phyloP scores from a whole-genome alignment of 805 yeast species.

The Myxozyma monticola region DNA sequence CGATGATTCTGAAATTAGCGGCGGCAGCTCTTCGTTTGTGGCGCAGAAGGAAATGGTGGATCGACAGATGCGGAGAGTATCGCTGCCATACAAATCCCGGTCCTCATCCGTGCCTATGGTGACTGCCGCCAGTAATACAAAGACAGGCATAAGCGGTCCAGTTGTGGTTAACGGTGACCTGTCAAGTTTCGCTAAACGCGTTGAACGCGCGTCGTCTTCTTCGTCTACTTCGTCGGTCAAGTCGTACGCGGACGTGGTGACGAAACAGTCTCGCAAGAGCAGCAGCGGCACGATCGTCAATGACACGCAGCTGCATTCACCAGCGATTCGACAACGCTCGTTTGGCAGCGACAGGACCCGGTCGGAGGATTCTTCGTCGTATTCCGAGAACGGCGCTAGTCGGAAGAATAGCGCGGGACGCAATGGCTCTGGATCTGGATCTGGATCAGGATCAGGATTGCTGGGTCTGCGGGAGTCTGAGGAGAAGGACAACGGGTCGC shows the following conservation, averaged over 20 bases:
- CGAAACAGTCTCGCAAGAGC: background rate
- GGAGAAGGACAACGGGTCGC: background rate
- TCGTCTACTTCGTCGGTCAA: constrained; percentile 2
- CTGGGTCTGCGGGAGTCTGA: background rate
- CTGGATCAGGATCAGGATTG: background rate
- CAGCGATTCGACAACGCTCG: background rate
- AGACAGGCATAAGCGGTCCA: too few relatives aligned
- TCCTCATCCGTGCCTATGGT: too few relatives aligned
- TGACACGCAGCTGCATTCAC: background rate
- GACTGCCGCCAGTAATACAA: too few relatives aligned
- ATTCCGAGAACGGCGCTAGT: background rate
- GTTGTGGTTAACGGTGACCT: constrained; percentile 19
- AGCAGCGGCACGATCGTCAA: too few relatives aligned
- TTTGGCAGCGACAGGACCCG: background rate
- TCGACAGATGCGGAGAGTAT: constrained; percentile 1
- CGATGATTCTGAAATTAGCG: constrained; percentile 1
- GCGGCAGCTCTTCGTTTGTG: constrained; percentile 10
- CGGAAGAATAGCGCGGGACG: background rate
- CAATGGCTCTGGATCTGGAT: background rate
- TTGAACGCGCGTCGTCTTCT: background rate
- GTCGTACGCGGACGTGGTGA: constrained; percentile 24
- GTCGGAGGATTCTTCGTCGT: background rate
- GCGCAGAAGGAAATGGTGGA: constrained; percentile 13
- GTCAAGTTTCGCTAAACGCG: constrained; percentile 1
- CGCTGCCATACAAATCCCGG: too few relatives aligned